Conservation (phyloP, 495 filamentous ascomycete species). For the Neurospora sp. region DNA sequence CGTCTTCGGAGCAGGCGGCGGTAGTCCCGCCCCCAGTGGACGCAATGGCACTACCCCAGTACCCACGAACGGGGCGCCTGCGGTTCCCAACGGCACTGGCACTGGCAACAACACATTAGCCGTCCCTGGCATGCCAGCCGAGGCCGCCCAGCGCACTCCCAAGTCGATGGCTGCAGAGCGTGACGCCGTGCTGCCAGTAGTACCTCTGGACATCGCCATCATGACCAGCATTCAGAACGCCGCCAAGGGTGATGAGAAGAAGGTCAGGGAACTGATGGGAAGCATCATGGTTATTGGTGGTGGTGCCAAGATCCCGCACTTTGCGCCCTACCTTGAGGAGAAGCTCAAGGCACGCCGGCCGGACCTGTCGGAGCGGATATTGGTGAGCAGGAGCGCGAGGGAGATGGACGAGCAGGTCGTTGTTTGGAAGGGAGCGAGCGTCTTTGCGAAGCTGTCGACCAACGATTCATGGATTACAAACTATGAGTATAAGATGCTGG, state of each 20-base stretch:
- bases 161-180: slow-evolving; percentile 53
- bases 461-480: slow-evolving; percentile 93
- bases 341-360: slow-evolving; percentile 59
- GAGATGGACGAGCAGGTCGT: slow-evolving; percentile 94
- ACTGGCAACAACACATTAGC: slow-evolving; percentile 17
- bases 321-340: slow-evolving; percentile 73
- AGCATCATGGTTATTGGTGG: slow-evolving; percentile 95
- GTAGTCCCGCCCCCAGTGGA: slow-evolving; percentile 34
- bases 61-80: slow-evolving; percentile 17
- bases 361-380: slow-evolving; percentile 66
- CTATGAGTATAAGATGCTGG: slow-evolving; percentile 80
- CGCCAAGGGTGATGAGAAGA: slow-evolving; percentile 80
- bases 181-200: slow-evolving; percentile 71
- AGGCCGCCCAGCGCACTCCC: slow-evolving; percentile 33
- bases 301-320: slow-evolving; percentile 66
- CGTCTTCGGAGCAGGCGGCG: slow-evolving; percentile 37
- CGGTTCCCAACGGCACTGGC: slow-evolving; percentile 16
- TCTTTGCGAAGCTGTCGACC: slow-evolving; percentile 84
- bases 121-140: slow-evolving; percentile 19
- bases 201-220: slow-evolving; percentile 81
- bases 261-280: slow-evolving; percentile 80
- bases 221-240: slow-evolving; percentile 79
- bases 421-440: slow-evolving; percentile 93
- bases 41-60: slow-evolving; percentile 41
- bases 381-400: slow-evolving; percentile 78